Evolutionary conservation across 495 filamentous ascomycete species (phyloP).

Genomic region (Penicillium riverlandense): DNA sequence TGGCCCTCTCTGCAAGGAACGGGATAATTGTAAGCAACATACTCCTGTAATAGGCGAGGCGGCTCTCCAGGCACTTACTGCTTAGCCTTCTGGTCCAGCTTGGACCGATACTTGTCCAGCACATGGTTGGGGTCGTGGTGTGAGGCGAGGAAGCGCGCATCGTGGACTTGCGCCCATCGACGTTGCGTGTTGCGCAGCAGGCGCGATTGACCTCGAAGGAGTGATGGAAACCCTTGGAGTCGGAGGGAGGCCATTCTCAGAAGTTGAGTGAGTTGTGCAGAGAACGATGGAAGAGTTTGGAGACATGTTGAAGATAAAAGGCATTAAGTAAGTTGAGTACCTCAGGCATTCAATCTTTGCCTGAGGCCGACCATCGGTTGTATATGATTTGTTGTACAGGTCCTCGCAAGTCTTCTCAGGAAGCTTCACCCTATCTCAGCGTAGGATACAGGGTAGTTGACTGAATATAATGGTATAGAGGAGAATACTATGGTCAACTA

Average conservation of each 20-base stretch:
- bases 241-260: conserved; percentile 25
- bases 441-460: no score
- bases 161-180: conserved; percentile 86
- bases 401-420: no score
- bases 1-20: conserved; percentile 57
- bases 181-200: conserved; percentile 49
- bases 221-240: conserved; percentile 22
- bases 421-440: no score
- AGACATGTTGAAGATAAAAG: not conserved
- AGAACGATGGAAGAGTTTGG: not conserved
- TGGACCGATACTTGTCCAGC: conserved; percentile 76
- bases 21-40: not conserved
- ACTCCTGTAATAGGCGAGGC: not conserved
- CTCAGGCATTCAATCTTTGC: no score
- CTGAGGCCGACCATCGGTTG: no score
- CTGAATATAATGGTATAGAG: no score
- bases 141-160: conserved; percentile 79
- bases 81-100: conserved; percentile 78
- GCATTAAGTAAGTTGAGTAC: no score
- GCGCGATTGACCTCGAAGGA: conserved; percentile 18
- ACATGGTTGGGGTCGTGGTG: conserved; percentile 55
- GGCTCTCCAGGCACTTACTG: conserved; percentile 39
- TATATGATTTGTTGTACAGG: no score
- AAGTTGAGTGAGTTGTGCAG: not conserved
- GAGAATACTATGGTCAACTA: no score